Conservation (phyloP, 768 basidiomycete genomes). For the Cystofilobasidium capitatum region DNA sequence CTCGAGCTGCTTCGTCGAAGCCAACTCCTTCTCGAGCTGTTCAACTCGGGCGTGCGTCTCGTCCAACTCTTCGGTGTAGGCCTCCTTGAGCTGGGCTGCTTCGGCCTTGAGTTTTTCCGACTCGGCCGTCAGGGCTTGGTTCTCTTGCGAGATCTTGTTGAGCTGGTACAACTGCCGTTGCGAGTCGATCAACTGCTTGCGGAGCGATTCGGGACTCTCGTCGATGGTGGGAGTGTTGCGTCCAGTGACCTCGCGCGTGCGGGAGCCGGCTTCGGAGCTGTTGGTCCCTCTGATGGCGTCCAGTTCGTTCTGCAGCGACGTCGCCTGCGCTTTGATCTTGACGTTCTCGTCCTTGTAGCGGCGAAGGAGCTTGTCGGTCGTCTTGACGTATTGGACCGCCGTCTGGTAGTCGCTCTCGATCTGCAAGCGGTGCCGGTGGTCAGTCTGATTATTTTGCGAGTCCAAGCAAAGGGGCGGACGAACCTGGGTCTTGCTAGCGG, state of each 20-base stretch:
- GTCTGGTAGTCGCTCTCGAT: constrained; percentile 93
- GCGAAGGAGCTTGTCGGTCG: constrained; percentile 95
- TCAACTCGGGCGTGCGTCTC: constrained; percentile 65
- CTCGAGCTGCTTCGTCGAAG: constrained; percentile 57
- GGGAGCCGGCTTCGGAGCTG: constrained; percentile 47
- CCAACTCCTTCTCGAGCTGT: constrained; percentile 67
- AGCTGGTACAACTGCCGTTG: constrained; percentile 67
- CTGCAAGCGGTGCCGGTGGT: constrained; percentile 50
- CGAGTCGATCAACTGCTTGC: constrained; percentile 62
- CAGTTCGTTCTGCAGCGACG: constrained; percentile 71
- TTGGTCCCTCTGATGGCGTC: constrained; percentile 59
- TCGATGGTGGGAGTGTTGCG: constrained; percentile 69
- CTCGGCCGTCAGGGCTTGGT: constrained; percentile 60
- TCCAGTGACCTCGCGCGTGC: constrained; percentile 54
- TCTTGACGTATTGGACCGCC: constrained; percentile 94
- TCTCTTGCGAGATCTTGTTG: constrained; percentile 63
- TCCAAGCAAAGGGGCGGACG: neutral
- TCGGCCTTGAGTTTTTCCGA: constrained; percentile 65
- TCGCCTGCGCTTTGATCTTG: constrained; percentile 76
- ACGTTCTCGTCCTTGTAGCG: constrained; percentile 85
- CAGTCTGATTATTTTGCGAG: constrained; percentile 23
- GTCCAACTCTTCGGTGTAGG: constrained; percentile 65
- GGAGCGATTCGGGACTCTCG: constrained; percentile 54
- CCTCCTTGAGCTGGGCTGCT: constrained; percentile 58
- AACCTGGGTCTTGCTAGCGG: neutral